Conservation (phyloP, 2,329 filamentous ascomycete genomes). For the Scleromitrula shiraiana region DNA sequence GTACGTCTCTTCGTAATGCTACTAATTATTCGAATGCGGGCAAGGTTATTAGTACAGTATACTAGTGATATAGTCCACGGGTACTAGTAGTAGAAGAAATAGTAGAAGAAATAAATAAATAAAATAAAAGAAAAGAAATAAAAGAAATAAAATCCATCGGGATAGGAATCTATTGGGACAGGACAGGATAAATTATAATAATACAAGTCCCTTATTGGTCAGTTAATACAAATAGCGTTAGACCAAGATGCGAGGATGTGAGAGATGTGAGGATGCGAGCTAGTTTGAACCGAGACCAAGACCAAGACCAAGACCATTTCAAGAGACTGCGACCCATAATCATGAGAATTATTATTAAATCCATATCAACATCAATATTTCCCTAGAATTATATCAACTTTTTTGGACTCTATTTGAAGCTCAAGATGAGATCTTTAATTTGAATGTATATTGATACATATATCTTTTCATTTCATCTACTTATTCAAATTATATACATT, state of each 20-base stretch:
- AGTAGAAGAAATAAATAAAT: no score
- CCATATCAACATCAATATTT: not conserved
- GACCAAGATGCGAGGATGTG: conserved; percentile 16
- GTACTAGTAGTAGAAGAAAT: no score
- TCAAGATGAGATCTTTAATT: conserved; percentile 33
- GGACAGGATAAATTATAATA: no score
- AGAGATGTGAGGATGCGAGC: conserved; percentile 22
- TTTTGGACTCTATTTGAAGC: conserved; percentile 60
- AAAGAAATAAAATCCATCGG: no score
- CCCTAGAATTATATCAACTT: conserved; percentile 32
- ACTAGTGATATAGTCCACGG: no score
- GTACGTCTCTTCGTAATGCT: no score
- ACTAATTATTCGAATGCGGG: no score
- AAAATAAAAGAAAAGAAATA: no score
- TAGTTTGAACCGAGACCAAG: conserved; percentile 5
- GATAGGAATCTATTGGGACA: no score
- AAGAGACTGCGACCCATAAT: conserved; percentile 8
- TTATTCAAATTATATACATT: conserved; percentile 12
- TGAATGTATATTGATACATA: conserved; percentile 29
- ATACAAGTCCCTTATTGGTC: no score
- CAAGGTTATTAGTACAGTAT: no score
- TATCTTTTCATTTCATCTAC: conserved; percentile 17
- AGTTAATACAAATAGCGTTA: no score
- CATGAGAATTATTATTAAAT: not conserved
- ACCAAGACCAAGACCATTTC: conserved; percentile 7